Base-by-base conservation (phyloP, 2,329 filamentous ascomycete genomes). In the Fusarium verticillioides region DNA sequence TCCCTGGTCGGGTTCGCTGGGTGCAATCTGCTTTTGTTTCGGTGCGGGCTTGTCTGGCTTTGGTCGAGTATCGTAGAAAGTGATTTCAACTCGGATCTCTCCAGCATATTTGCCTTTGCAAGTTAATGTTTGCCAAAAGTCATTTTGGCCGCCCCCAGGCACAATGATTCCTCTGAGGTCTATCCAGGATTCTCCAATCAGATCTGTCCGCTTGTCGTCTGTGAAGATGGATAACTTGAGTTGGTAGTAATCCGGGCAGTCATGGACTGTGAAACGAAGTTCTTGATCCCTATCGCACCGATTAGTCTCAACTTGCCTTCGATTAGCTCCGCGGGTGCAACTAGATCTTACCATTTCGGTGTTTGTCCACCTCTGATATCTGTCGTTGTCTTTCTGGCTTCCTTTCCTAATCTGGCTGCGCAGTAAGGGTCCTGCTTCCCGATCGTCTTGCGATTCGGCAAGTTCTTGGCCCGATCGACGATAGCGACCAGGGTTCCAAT, bases 401-500 rank as follows among this genome's bases (percentile, higher is more conserved):
- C 95, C 83, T 99, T 99, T 39, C 96, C 96, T 50, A 99, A 85
- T 60, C 96, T 89, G 37, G 95, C 95, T 42, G 96, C 96, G 83
- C 95, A 98, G 83, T 98, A 99, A 1, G 96, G 96, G 81, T 98
- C 95, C 85, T 99, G 96, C 84, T 99, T 99, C 63, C 96, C 96
- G 87, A 99, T 98, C 10, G 95, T 96, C 86, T 97, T 97, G 77
- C 95, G 87, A 84, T 99, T 99, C 57, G 96, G 96, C 76, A 99
- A 85, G 82, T 99, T 99, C 89, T 97, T 98, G 59, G 95, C 96
- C 76, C 95, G 90, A 84, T 99, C 96, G 79, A 98, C 90, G 78
- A 99, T 92, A 64, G 95, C 89, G 52, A 99, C 94, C 76, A 99
- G 87, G 4, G 95, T 98, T 75, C 96, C 96, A 79, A 99, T 98